These are phyloP conservation scores for Solanum dulcamara DNA, from an alignment of 257 asterid genomes.

Conservation along the genomic window DNA sequence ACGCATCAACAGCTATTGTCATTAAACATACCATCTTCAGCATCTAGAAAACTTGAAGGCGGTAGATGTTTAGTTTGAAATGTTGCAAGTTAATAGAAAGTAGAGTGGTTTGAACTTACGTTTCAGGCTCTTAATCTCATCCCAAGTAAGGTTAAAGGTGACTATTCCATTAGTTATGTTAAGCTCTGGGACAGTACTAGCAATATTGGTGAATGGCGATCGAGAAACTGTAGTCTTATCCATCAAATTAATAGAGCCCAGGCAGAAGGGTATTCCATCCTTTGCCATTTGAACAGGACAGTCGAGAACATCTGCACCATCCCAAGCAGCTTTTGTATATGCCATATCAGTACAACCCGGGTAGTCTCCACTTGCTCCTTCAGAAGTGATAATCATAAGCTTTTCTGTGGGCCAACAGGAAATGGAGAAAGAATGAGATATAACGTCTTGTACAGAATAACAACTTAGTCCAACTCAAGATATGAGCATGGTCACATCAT, in stretches of 20 bases:
- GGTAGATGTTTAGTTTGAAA: neutral
- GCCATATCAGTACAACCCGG: constrained; percentile 78
- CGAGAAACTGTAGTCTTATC: constrained; percentile 36
- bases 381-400: constrained; percentile 40
- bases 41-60: neutral
- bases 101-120: constrained; percentile 33
- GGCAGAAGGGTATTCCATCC: constrained; percentile 59
- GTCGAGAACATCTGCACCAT: constrained; percentile 61
- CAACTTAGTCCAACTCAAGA: neutral
- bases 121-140: constrained; percentile 36
- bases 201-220: constrained; percentile 16
- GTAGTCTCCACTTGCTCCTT: constrained; percentile 79
- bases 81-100: neutral
- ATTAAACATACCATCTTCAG: neutral
- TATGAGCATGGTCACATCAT: neutral
- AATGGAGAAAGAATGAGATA: neutral
- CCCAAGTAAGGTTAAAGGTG: constrained; percentile 66
- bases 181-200: constrained; percentile 40
- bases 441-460: neutral
- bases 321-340: constrained; percentile 50
- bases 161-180: constrained; percentile 30
- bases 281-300: constrained; percentile 69
- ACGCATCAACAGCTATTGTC: neutral
- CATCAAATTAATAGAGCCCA: constrained; percentile 60
- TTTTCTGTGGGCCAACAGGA: constrained; percentile 4